A percentile compares a stretch with the other conserved stretches of the same genome.
These are phyloP conservation scores for Fraxinus ornus DNA, from an alignment of 305 asterid genomes.

Conservation along the genomic window DNA sequence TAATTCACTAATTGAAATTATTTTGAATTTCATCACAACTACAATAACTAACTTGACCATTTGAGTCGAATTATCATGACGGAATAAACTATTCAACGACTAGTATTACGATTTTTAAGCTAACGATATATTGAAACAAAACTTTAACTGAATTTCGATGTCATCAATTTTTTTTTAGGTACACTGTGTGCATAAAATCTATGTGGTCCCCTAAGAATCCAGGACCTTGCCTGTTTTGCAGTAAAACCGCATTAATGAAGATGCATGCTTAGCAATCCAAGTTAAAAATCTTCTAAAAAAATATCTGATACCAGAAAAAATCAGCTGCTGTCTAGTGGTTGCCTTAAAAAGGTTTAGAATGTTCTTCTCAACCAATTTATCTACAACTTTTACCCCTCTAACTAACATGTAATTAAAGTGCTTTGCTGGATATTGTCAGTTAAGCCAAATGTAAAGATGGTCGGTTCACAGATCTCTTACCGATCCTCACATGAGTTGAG, in stretches of 20 bases:
- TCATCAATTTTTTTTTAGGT: background rate
- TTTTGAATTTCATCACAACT: background rate
- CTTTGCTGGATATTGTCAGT: background rate
- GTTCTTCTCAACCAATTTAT: conserved; percentile 1
- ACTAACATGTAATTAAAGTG: background rate
- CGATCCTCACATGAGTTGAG: no score
- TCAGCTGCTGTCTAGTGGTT: background rate
- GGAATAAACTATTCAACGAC: background rate
- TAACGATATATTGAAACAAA: background rate
- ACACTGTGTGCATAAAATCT: background rate
- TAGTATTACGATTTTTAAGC: background rate
- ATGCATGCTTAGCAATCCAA: background rate
- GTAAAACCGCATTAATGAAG: background rate
- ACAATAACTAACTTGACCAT: background rate
- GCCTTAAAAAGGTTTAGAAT: background rate
- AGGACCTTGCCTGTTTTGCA: background rate
- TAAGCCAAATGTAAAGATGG: no score
- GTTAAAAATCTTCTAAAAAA: background rate
- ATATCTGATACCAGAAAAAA: background rate
- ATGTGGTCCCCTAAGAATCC: background rate
- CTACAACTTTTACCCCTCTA: background rate
- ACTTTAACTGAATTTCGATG: background rate
- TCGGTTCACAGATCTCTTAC: no score
- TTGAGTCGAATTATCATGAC: background rate
- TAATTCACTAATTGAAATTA: background rate